Conservation (phyloP, 768 basidiomycete genomes). For the Trametopsis cervina region DNA sequence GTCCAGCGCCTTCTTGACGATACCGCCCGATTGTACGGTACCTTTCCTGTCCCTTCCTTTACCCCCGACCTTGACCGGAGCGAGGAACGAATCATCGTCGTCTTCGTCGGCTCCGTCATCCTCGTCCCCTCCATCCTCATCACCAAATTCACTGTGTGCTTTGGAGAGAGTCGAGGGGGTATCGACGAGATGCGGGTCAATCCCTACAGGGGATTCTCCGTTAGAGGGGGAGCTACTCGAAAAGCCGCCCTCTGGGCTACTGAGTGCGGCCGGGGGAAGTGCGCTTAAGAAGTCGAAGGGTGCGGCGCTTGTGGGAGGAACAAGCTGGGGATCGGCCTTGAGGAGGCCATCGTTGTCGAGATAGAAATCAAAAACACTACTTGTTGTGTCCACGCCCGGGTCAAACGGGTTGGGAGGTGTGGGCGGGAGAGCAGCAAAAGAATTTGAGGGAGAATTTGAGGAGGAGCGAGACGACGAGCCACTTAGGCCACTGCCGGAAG, state of each 20-base stretch:
- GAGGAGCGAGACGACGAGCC: conserved; percentile 21
- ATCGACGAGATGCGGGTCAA: conserved; percentile 74
- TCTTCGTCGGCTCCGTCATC: conserved; percentile 30
- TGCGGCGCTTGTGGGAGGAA: conserved; percentile 20
- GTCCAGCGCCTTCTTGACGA: conserved; percentile 49
- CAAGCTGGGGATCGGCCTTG: conserved; percentile 19
- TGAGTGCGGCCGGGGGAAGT: conserved; percentile 19
- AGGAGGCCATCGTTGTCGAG: conserved; percentile 22
- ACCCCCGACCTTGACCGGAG: conserved; percentile 51
- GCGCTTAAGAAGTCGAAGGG: conserved; percentile 36
- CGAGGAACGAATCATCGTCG: conserved; percentile 30
- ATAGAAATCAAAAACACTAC: conserved; percentile 12
- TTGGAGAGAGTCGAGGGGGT: conserved; percentile 44
- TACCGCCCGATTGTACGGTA: conserved; percentile 66
- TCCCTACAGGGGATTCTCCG: conserved; percentile 31
- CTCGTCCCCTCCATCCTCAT: conserved; percentile 30
- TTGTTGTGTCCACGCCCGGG: conserved; percentile 12
- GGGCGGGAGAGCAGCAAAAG: conserved; percentile 19
- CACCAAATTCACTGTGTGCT: conserved; percentile 33
- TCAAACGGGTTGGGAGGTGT: conserved; percentile 21
- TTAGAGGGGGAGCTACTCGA: conserved; percentile 15
- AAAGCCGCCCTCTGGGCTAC: conserved; percentile 20
- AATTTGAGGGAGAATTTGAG: conserved; percentile 20
- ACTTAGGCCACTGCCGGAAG: conserved; percentile 19
- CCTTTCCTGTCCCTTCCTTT: conserved; percentile 36